phyloP scores from a whole-genome alignment of 306 rosid genomes.

The Ormosia emarginata region DNA sequence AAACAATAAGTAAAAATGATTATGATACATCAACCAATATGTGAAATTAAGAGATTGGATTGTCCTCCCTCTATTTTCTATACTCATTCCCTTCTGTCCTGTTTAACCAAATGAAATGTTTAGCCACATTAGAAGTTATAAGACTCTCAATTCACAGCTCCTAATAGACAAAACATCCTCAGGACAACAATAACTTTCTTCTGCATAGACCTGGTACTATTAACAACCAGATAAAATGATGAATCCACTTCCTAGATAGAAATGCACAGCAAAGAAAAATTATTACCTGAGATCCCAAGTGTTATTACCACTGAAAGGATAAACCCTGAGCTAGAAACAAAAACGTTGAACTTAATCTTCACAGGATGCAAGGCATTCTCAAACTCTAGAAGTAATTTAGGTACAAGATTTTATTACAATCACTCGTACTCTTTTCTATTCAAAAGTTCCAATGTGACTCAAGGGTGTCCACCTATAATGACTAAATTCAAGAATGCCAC shows the following conservation, averaged over 20 bases:
- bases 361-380: neutral
- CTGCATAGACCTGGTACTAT: constrained; percentile 8
- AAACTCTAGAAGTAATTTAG: neutral
- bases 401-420: neutral
- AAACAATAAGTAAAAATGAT: constrained; percentile 20
- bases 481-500: neutral
- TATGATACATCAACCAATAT: constrained; percentile 17
- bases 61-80: neutral
- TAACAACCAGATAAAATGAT: constrained; percentile 9
- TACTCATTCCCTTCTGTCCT: neutral
- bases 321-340: constrained; percentile 3
- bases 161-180: constrained; percentile 1
- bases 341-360: neutral
- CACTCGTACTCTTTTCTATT: neutral
- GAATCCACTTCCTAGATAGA: neutral
- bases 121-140: constrained; percentile 3
- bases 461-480: constrained; percentile 2
- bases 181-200: neutral
- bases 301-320: neutral
- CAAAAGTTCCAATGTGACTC: neutral
- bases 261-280: neutral
- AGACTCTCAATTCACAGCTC: neutral
- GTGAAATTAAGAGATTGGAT: constrained; percentile 12
- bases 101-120: constrained; percentile 7
- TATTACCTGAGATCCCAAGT: neutral